Evolutionary conservation across 2,329 filamentous ascomycete genomes (phyloP), one percentile per base, ranked within the genome.

Genomic region (Pseudodiploospora longispora): DNA sequence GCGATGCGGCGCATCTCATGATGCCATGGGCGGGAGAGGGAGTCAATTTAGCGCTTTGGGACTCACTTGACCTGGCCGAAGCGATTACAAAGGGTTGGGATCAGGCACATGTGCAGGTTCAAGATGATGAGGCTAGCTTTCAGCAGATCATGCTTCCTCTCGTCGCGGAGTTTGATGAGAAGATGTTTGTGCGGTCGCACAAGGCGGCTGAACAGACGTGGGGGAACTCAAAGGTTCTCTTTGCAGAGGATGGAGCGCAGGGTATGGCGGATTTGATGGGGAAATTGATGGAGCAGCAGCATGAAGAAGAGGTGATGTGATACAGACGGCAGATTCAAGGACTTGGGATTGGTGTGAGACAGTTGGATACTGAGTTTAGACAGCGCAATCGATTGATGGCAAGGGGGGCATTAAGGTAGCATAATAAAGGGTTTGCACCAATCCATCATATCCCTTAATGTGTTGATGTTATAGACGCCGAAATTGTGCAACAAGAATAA

Each of bases 1-100:
- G 76, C 3, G 75, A 79, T 50, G 72, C 75, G 1, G 75, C 74
- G 6, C 75, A 79, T 54, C 50, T 77, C 9, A 73, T 75, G 66
- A 68, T 67, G 4, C 70, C 71, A 0, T 71, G 68, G 45, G 68
- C 67, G 0, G 75, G 76, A 3, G 73, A 75, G 40, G 75, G 75
- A 1, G 74, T 76, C 33, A 78, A 79, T 49, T 52, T 69, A 3
- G 73, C 68, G 0, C 70, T 79, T 68, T 55, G 60, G 32, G 75
- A 79, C 52, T 62, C 71, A 0, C 50, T 74, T n/a, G 58, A 69
- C 10, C 56, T 79, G 3, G 65, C 62, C 0, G 37, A 55, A 9
- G 60, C 61, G 10, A 59, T 67, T 6, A 39, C 12, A 9, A 34
- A 32, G 12, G 47, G 42, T 6, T 43, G 41, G 40, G 6, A 27